Conservation (phyloP, 148 eudicot genomes). For the Oxyria digyna region DNA sequence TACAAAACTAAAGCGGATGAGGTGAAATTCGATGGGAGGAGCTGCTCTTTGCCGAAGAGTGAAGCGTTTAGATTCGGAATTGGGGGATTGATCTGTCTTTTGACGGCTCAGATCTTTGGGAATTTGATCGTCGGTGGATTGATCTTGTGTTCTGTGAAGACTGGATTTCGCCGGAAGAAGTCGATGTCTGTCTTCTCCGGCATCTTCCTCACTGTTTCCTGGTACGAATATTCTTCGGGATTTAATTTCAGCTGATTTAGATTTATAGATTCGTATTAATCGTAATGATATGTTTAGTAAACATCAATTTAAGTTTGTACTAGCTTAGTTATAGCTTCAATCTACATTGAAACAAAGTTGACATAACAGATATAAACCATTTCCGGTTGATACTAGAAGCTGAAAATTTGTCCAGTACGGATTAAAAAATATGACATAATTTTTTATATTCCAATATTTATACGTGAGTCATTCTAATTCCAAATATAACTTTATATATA, state of each 20-base stretch:
- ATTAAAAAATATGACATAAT: too few species aligned
- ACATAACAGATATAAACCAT: too few species aligned
- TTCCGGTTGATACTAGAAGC: background rate
- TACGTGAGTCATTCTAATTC: too few species aligned
- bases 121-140: constrained; percentile 23
- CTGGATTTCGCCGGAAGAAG: background rate
- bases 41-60: constrained; percentile 52
- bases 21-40: constrained; percentile 44
- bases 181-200: background rate
- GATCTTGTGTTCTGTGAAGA: constrained; percentile 8
- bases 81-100: constrained; percentile 33
- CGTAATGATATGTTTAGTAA: too few species aligned
- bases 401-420: too few species aligned
- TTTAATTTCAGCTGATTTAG: background rate
- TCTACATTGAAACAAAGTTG: background rate
- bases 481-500: too few species aligned
- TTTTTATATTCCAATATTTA: too few species aligned
- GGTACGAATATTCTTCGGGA: background rate
- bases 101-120: constrained; percentile 39
- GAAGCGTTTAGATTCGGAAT: constrained; percentile 46
- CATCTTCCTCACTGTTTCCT: background rate
- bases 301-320: too few species aligned
- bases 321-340: too few species aligned
- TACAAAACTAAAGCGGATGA: constrained; percentile 52
- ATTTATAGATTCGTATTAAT: too few species aligned